Evolutionary conservation across 805 yeast genomes (phyloP).

Genomic region (Saturnispora galanensis): DNA sequence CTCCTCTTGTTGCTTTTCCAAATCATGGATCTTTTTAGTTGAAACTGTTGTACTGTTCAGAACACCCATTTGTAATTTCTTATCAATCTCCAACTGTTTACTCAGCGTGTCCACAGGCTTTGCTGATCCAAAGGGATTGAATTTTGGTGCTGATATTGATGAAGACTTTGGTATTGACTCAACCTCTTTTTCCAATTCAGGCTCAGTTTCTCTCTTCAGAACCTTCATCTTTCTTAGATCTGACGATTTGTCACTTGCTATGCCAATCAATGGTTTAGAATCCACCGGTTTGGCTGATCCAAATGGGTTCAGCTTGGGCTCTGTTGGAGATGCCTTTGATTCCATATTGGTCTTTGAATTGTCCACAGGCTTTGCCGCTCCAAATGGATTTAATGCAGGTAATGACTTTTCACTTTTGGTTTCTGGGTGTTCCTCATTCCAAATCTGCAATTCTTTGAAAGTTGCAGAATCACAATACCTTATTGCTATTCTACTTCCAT

Average conservation of each 20-base stretch:
- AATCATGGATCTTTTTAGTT: constrained; percentile 14
- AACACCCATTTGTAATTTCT: constrained; percentile 33
- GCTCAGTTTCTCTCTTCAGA: too few species aligned
- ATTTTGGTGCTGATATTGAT: constrained; percentile 22
- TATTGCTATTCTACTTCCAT: constrained; percentile 27
- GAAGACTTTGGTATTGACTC: too few species aligned
- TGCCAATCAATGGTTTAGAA: constrained; percentile 35
- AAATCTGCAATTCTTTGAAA: constrained; percentile 27
- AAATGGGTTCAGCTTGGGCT: constrained; percentile 54
- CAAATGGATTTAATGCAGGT: constrained; percentile 52
- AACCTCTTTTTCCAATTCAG: too few species aligned
- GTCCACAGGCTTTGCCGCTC: constrained; percentile 22
- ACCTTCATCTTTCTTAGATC: too few species aligned
- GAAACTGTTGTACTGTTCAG: constrained; percentile 33
- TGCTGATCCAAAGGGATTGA: constrained; percentile 76
- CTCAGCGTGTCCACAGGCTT: constrained; percentile 74
- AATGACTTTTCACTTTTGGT: constrained; percentile 2
- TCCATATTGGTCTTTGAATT: background rate
- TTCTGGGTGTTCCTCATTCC: constrained; percentile 17
- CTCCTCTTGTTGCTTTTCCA: constrained; percentile 1
- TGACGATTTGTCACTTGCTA: constrained; percentile 11
- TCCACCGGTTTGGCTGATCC: constrained; percentile 85
- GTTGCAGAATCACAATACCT: constrained; percentile 31
- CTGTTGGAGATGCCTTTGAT: background rate
- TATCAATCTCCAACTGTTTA: constrained; percentile 54